Percentiles rank a stretch among this genome's conserved stretches.
Evolutionary conservation across 495 filamentous ascomycete genomes (phyloP).

Genomic region (Penicillium argentinense): DNA sequence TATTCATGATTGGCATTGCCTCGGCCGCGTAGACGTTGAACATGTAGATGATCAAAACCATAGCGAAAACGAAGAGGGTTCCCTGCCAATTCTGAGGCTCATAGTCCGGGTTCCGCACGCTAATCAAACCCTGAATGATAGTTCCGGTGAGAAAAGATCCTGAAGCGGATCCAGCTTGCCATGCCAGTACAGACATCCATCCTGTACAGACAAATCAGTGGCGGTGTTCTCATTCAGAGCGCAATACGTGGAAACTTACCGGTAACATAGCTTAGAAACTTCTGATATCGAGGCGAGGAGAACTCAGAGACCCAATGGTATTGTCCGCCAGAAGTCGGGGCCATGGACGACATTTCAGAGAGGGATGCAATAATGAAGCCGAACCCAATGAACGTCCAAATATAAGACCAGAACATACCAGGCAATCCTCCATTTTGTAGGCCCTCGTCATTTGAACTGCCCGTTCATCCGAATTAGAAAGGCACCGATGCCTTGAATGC

Average conservation of each 20-base stretch:
- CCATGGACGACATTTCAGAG: constrained; percentile 41
- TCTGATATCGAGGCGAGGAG: constrained; percentile 14
- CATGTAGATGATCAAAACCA: constrained; percentile 35
- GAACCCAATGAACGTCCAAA: constrained; percentile 31
- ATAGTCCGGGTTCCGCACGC: constrained; percentile 34
- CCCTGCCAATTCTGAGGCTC: constrained; percentile 36
- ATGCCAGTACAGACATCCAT: constrained; percentile 45
- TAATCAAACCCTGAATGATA: constrained; percentile 46
- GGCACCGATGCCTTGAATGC: not conserved
- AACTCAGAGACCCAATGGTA: constrained; percentile 11
- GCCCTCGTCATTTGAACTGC: constrained; percentile 13
- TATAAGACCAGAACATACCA: constrained; percentile 32
- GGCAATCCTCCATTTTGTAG: constrained; percentile 15
- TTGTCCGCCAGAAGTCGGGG: constrained; percentile 1
- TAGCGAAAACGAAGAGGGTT: constrained; percentile 42
- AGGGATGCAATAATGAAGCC: constrained; percentile 30
- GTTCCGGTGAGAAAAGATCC: constrained; percentile 42
- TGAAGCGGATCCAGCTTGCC: constrained; percentile 38
- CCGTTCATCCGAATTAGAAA: not conserved
- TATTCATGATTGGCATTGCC: constrained; percentile 38
- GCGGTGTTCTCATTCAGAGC: not conserved
- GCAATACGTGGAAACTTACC: not conserved
- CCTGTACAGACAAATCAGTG: constrained; percentile 16
- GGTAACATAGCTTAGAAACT: constrained; percentile 21
- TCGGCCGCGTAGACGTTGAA: constrained; percentile 42